Conservation (phyloP, 2,329 filamentous ascomycete species). For the Trichoderma semiorbis region DNA sequence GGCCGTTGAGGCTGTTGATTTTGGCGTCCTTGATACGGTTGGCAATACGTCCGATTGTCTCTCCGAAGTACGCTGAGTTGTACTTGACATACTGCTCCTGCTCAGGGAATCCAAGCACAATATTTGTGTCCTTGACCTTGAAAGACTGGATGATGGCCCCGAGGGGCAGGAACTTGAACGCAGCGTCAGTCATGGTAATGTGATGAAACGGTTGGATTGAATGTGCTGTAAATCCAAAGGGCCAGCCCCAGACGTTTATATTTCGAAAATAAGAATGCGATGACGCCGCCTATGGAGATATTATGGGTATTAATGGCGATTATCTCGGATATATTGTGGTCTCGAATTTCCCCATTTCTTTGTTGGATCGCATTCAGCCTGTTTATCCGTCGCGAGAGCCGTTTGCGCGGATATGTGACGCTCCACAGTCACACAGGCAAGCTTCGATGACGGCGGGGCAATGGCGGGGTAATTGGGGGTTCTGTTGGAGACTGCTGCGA, state of each 20-base stretch:
- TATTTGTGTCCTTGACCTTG: constrained; percentile 72
- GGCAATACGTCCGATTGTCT: constrained; percentile 81
- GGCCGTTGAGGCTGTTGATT: constrained; percentile 69
- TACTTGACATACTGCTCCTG: constrained; percentile 70
- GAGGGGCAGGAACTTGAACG: constrained; percentile 66
- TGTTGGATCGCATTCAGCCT: constrained; percentile 5
- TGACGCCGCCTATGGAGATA: neutral
- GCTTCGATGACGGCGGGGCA: constrained; percentile 12
- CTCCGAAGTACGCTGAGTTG: constrained; percentile 81
- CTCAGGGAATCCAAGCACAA: constrained; percentile 81
- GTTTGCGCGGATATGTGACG: constrained; percentile 10
- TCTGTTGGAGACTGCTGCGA: neutral
- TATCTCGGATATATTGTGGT: constrained; percentile 12
- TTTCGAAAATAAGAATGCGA: neutral
- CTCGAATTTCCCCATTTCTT: neutral
- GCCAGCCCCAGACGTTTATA: neutral
- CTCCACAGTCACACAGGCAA: neutral
- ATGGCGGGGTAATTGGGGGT: constrained; percentile 11
- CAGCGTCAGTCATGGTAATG: constrained; percentile 42
- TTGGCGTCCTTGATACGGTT: constrained; percentile 75
- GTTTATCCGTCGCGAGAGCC: neutral
- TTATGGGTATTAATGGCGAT: constrained; percentile 1
- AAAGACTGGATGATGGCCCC: constrained; percentile 81
- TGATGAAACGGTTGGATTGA: neutral
- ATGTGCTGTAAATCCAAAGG: neutral